These are phyloP conservation scores for Lophiostoma macrostomum DNA, from an alignment of 495 filamentous ascomycete genomes.

Conservation along the genomic window DNA sequence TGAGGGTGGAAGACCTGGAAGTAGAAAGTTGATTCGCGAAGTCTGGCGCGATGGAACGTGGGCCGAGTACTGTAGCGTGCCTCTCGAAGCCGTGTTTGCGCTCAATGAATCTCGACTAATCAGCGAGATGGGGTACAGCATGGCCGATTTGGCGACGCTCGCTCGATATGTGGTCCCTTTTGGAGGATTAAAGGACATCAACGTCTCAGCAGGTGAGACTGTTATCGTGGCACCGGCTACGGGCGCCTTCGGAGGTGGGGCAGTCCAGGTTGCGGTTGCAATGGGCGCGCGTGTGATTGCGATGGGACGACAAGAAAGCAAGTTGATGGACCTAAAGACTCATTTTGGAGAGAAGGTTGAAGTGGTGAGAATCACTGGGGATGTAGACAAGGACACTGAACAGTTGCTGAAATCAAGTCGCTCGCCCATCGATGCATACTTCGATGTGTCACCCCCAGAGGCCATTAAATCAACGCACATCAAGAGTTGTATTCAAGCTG, in stretches of 20 bases:
- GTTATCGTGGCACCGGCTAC: constrained; percentile 38
- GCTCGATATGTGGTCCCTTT: constrained; percentile 45
- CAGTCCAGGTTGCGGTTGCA: constrained; percentile 33
- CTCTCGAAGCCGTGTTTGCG: constrained; percentile 47
- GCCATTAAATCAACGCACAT: constrained; percentile 17
- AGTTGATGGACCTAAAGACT: constrained; percentile 23
- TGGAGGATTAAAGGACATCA: constrained; percentile 53
- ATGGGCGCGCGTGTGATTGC: constrained; percentile 42
- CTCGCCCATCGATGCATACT: constrained; percentile 13
- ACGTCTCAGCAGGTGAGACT: constrained; percentile 43
- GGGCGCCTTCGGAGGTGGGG: constrained; percentile 36
- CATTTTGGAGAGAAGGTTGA: constrained; percentile 7
- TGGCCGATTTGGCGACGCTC: constrained; percentile 42
- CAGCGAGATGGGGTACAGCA: constrained; percentile 40
- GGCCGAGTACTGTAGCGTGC: constrained; percentile 46
- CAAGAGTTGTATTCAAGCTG: constrained; percentile 1
- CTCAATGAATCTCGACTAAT: constrained; percentile 46
- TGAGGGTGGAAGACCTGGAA: constrained; percentile 33
- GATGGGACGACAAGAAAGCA: constrained; percentile 33
- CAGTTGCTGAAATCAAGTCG: not conserved
- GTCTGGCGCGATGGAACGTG: constrained; percentile 49
- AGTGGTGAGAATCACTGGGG: constrained; percentile 22
- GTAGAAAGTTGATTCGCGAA: constrained; percentile 41
- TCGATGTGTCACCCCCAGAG: constrained; percentile 21
- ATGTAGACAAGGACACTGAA: constrained; percentile 11